Conservation (phyloP, 148 eudicot genomes). For the Fagopyrum esculentum region DNA sequence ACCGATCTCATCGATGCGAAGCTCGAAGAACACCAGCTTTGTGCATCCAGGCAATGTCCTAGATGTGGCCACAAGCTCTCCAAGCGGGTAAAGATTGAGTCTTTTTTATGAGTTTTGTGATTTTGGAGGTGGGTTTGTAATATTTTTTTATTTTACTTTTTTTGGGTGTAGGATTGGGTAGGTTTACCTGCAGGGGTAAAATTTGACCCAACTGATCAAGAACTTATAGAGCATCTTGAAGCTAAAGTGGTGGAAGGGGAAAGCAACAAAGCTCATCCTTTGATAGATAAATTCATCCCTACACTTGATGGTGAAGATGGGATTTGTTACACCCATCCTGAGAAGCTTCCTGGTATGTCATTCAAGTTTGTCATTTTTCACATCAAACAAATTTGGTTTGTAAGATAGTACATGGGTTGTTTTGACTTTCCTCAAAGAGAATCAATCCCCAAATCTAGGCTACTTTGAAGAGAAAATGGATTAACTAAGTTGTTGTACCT, state of each 20-base stretch:
- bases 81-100: conserved; percentile 53
- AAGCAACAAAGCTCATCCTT: conserved; percentile 79
- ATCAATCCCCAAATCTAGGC: not conserved
- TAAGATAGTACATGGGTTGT: conserved; percentile 17
- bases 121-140: conserved; percentile 1
- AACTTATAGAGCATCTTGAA: conserved; percentile 92
- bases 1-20: conserved; percentile 90
- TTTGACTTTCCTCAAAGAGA: conserved; percentile 32
- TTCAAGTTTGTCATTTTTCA: conserved; percentile 11
- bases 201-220: conserved; percentile 99
- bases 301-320: conserved; percentile 99
- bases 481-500: conserved; percentile 49
- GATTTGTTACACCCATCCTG: conserved; percentile 98
- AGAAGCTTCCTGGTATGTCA: conserved; percentile 82
- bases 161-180: conserved; percentile 74
- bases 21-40: conserved; percentile 87
- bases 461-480: not conserved
- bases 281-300: conserved; percentile 95
- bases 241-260: conserved; percentile 79
- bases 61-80: conserved; percentile 89
- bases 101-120: not conserved
- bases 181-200: conserved; percentile 99
- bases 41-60: conserved; percentile 92
- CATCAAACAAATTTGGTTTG: not conserved
- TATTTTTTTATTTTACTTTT: conserved; percentile 7